Conservation (phyloP, 306 rosid species). For the Gastrolobium villosum region DNA sequence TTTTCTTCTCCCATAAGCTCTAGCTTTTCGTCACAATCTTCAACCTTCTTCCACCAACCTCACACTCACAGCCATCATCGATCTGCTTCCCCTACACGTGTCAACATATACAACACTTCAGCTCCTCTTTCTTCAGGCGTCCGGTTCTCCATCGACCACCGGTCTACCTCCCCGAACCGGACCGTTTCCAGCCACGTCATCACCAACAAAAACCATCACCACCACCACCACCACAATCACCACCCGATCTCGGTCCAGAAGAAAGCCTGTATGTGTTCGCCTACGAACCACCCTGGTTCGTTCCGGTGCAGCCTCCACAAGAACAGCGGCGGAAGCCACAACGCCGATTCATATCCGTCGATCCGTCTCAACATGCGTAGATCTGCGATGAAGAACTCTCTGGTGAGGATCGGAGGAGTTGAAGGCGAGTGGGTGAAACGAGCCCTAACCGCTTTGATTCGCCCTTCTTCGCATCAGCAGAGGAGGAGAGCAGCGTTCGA, state of each 20-base stretch:
- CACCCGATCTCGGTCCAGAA: conserved; percentile 57
- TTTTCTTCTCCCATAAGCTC: conserved; percentile 74
- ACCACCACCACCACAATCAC: neutral
- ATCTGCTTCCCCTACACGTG: conserved; percentile 81
- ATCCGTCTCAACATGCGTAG: conserved; percentile 81
- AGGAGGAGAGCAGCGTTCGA: conserved; percentile 69
- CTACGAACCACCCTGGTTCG: conserved; percentile 91
- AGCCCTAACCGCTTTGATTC: conserved; percentile 83
- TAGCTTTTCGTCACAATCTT: conserved; percentile 55
- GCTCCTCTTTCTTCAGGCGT: conserved; percentile 58
- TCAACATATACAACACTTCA: conserved; percentile 57
- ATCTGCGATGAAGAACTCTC: conserved; percentile 92
- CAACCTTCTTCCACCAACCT: conserved; percentile 54
- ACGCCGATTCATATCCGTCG: conserved; percentile 58
- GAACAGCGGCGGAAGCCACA: conserved; percentile 38
- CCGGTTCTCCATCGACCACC: conserved; percentile 76
- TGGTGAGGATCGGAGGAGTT: conserved; percentile 87
- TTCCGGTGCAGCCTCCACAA: conserved; percentile 90
- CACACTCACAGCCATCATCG: conserved; percentile 55
- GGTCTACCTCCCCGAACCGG: conserved; percentile 78
- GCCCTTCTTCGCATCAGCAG: conserved; percentile 91
- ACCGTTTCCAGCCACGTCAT: conserved; percentile 61
- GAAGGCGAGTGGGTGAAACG: conserved; percentile 96
- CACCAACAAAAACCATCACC: conserved; percentile 52
- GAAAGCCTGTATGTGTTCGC: conserved; percentile 88